Evolutionary conservation across 371 early-diverging fungal genomes (phyloP).

Genomic region (Mortierella sp.): DNA sequence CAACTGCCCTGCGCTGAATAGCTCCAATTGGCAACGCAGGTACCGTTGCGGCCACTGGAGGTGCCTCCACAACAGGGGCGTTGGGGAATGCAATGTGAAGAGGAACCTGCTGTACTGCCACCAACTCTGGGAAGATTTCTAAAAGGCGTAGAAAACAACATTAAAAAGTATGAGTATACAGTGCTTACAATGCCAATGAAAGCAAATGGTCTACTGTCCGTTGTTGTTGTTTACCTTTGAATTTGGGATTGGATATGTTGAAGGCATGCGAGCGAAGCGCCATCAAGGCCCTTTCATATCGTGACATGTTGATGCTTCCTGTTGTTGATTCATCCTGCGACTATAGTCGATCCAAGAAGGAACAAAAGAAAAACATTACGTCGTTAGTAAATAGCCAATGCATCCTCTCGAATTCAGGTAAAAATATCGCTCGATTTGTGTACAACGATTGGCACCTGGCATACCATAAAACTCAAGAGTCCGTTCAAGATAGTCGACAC

Average conservation of each 20-base stretch:
- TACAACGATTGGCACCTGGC: background rate
- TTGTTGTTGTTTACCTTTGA: constrained; percentile 71
- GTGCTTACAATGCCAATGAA: background rate
- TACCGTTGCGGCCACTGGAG: constrained; percentile 16
- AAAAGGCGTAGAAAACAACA: constrained; percentile 4
- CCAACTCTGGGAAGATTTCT: constrained; percentile 87
- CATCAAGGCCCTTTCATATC: constrained; percentile 80
- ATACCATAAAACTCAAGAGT: constrained; percentile 95
- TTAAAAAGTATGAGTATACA: background rate
- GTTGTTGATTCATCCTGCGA: constrained; percentile 87
- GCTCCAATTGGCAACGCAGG: constrained; percentile 11
- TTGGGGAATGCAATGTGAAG: constrained; percentile 60
- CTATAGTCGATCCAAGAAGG: constrained; percentile 3
- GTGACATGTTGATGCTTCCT: constrained; percentile 88
- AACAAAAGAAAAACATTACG: background rate
- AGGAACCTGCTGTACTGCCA: constrained; percentile 67
- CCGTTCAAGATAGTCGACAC: constrained; percentile 96
- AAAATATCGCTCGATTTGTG: background rate
- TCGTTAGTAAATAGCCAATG: background rate
- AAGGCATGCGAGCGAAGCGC: constrained; percentile 85
- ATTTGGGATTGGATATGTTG: constrained; percentile 81
- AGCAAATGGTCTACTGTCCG: background rate
- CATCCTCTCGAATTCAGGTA: background rate
- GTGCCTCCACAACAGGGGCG: constrained; percentile 47
- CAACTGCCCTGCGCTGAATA: constrained; percentile 24